These are phyloP conservation scores for Gossypium schwendimanii DNA, from an alignment of 441 rosid genomes.

Conservation along the genomic window DNA sequence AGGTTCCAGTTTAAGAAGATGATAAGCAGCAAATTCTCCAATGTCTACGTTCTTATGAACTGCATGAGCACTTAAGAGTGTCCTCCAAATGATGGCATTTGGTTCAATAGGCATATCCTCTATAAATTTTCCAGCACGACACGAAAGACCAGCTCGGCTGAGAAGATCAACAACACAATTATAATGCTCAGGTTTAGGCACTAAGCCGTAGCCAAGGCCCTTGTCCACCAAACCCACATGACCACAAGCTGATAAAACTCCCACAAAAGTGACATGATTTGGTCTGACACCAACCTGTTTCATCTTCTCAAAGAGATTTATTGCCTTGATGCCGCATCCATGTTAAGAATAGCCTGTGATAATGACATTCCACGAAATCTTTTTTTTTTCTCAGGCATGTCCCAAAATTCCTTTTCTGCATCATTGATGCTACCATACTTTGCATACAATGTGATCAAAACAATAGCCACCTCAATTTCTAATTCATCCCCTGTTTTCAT, in stretches of 20 bases:
- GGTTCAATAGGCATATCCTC: constrained; percentile 50
- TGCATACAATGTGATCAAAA: constrained; percentile 56
- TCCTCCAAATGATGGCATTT: constrained; percentile 59
- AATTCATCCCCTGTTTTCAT: constrained; percentile 48
- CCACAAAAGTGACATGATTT: constrained; percentile 51
- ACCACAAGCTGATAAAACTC: constrained; percentile 64
- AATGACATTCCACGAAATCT: constrained; percentile 65
- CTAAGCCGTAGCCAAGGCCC: constrained; percentile 44
- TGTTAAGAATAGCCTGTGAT: constrained; percentile 61
- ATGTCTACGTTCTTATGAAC: constrained; percentile 51
- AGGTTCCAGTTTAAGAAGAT: constrained; percentile 55
- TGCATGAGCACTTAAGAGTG: constrained; percentile 57
- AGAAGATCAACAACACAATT: constrained; percentile 62
- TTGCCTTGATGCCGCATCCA: constrained; percentile 49
- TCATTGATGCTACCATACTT: constrained; percentile 56
- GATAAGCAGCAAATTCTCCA: constrained; percentile 49
- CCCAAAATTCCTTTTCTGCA: constrained; percentile 45
- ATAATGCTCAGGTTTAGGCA: constrained; percentile 54
- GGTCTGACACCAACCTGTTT: constrained; percentile 33
- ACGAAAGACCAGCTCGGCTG: constrained; percentile 48
- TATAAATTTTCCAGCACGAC: constrained; percentile 40
- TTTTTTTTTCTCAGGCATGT: constrained; percentile 39
- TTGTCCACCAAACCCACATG: constrained; percentile 54
- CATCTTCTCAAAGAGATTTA: constrained; percentile 46
- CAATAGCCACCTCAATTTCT: constrained; percentile 58